Evolutionary conservation across 2,329 filamentous ascomycete species (phyloP), one percentile per base, ranked within the genome.

Genomic region (Beauveria caledonica): DNA sequence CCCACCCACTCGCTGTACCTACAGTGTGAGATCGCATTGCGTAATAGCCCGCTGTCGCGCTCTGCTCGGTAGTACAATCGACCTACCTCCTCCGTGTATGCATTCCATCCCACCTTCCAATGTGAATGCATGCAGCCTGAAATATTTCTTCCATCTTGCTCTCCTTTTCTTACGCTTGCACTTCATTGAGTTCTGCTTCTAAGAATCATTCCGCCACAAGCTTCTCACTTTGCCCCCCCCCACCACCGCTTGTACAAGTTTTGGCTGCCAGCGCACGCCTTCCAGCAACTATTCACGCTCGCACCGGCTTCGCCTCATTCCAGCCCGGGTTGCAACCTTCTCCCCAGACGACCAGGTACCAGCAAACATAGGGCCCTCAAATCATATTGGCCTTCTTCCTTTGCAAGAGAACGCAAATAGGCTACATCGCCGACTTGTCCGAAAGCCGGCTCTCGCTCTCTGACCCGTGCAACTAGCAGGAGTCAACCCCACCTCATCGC

Each of bases 91-190:
- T 44, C 45, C 36, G 10, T 40, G 45, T 45, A 57, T 40, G 33
- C 46, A 45, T 59, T 40, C 49, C 57, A 59, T 59, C 48, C 57
- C 49, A 46, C 57, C 57, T 59, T 45, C 46, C 57, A 33, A 39
- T 15, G 57, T 53, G 57, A 59, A 51, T 42, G 21, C 23, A 51
- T 42, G 45, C 40, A 53, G 39, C 40, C 57, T 59, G 48, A 52
- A 59, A 53, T 49, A 27, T 27, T 39, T 44, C 49, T 29, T 45
- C 13, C 19, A 21, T 39, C 27, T 25, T 52, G 56, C 36, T 46
- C 25, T 19, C 15, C 49, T 52, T 39, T 27, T 53, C 40, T 23
- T 46, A 27, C 13, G 11, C 10, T 44, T 25, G 23, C 21, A 49
- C 8, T 23, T 21, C 23, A 6, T 51, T 50, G 6, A n/a, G 17